These are phyloP conservation scores for Colletotrichum musae DNA, from an alignment of 2,329 filamentous ascomycete species.

Conservation along the genomic window DNA sequence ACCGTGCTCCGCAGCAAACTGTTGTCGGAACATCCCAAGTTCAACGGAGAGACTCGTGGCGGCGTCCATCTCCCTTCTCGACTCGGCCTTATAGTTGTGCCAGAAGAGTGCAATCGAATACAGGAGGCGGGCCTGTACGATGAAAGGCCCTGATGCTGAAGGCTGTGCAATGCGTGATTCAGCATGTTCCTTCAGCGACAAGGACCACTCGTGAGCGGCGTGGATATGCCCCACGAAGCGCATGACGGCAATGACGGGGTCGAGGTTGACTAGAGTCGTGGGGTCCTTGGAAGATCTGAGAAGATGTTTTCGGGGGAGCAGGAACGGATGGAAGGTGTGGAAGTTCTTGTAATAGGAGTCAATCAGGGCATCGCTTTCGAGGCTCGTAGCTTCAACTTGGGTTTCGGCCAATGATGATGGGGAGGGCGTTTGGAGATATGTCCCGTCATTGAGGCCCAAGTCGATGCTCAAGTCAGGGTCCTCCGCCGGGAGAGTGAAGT, in stretches of 20 bases:
- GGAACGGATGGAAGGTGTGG: constrained; percentile 51
- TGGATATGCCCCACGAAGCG: constrained; percentile 54
- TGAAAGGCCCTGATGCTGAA: constrained; percentile 44
- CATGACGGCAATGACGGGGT: constrained; percentile 47
- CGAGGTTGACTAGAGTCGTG: constrained; percentile 30
- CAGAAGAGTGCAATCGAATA: constrained; percentile 55
- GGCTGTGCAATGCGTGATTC: constrained; percentile 32
- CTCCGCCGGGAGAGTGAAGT: too few species aligned
- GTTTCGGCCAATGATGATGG: constrained; percentile 1
- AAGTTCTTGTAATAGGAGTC: constrained; percentile 54
- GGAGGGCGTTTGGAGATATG: too few species aligned
- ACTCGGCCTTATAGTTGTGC: constrained; percentile 45
- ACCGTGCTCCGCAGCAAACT: constrained; percentile 66
- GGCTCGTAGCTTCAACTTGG: not conserved
- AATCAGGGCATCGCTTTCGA: constrained; percentile 46
- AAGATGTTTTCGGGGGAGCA: constrained; percentile 44
- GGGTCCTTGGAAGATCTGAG: constrained; percentile 29
- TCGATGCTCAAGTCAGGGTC: too few species aligned
- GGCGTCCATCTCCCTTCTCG: constrained; percentile 52
- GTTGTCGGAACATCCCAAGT: constrained; percentile 70
- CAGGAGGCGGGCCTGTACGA: constrained; percentile 54
- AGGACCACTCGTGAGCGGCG: constrained; percentile 31
- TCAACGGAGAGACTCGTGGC: constrained; percentile 73
- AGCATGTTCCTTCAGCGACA: not conserved
- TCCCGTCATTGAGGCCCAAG: not conserved